Conservation (phyloP, 2,329 filamentous ascomycete species). For the Fusarium sp. region DNA sequence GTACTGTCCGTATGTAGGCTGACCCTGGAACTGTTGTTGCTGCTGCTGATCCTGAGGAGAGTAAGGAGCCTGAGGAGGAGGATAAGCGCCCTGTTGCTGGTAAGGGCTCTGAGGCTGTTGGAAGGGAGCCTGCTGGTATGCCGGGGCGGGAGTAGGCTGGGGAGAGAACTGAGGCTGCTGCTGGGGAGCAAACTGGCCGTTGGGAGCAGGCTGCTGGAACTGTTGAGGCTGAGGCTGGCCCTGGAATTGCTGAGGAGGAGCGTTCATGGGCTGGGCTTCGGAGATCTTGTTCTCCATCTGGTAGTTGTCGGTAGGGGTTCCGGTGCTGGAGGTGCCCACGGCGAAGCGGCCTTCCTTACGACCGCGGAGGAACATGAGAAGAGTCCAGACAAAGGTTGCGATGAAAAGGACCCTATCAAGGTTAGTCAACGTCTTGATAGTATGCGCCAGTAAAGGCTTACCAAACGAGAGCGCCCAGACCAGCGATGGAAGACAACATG, state of each 20-base stretch:
- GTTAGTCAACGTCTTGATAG: conserved; percentile 1
- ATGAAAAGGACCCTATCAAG: conserved; percentile 53
- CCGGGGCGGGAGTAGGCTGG: conserved; percentile 17
- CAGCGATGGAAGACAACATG: conserved; percentile 56
- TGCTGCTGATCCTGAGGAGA: conserved; percentile 36
- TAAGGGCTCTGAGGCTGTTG: conserved; percentile 45
- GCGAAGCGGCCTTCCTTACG: conserved; percentile 54
- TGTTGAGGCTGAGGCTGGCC: conserved; percentile 31
- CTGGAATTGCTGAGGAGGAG: background rate
- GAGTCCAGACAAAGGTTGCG: conserved; percentile 51
- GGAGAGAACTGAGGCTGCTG: conserved; percentile 27
- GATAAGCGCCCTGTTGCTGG: conserved; percentile 45
- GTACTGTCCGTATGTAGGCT: conserved; percentile 37
- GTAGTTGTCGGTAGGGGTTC: conserved; percentile 41
- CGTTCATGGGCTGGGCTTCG: conserved; percentile 38
- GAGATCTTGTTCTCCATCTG: conserved; percentile 52
- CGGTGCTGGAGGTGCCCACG: conserved; percentile 20
- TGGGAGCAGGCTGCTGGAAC: conserved; percentile 14
- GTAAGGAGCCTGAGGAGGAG: conserved; percentile 37
- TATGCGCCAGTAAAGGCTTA: conserved; percentile 36
- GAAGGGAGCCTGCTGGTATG: conserved; percentile 34
- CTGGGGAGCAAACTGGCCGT: conserved; percentile 18
- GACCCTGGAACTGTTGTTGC: conserved; percentile 9
- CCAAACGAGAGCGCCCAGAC: conserved; percentile 58
- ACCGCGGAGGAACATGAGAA: conserved; percentile 51